These are phyloP conservation scores for Coemansia sp. DNA, from an alignment of 192 early-diverging fungal genomes.

Conservation along the genomic window DNA sequence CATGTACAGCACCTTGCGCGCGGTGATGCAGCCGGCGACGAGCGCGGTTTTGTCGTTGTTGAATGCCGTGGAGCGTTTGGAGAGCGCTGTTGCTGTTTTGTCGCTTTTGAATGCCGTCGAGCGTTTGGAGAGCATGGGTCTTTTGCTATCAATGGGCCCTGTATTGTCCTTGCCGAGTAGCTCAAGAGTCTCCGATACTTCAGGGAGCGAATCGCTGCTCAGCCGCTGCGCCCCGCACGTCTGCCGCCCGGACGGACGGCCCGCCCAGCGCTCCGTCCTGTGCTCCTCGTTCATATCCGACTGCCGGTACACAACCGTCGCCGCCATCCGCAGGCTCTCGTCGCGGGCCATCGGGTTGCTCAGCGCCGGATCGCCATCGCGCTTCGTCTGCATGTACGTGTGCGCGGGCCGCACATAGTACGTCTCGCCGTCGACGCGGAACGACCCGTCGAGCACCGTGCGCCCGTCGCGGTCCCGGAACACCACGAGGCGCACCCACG, in stretches of 20 bases:
- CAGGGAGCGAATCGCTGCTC: not conserved
- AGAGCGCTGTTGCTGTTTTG: conserved; percentile 26
- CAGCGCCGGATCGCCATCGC: conserved; percentile 53
- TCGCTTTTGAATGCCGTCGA: conserved; percentile 19
- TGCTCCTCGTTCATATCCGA: conserved; percentile 48
- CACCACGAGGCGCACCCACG: conserved; percentile 59
- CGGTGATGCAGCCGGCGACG: conserved; percentile 27
- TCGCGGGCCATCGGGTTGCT: conserved; percentile 23
- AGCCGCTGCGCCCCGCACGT: conserved; percentile 31
- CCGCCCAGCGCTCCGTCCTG: not conserved
- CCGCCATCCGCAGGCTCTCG: conserved; percentile 20
- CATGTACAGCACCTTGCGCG: conserved; percentile 52
- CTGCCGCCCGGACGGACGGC: not conserved
- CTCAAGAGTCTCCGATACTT: conserved; percentile 11
- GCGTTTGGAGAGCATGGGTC: conserved; percentile 36
- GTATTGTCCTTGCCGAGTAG: conserved; percentile 20
- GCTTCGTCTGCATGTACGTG: conserved; percentile 57
- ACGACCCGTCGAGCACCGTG: conserved; percentile 60
- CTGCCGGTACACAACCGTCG: conserved; percentile 62
- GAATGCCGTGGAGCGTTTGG: conserved; percentile 24
- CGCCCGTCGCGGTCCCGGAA: conserved; percentile 19
- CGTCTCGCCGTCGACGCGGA: conserved; percentile 53
- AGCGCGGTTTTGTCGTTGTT: conserved; percentile 24
- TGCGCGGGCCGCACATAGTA: conserved; percentile 58
- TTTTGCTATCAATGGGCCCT: too few relatives aligned